Percentiles rank a stretch among this genome's conserved stretches.
phyloP scores from a whole-genome alignment of 2,329 filamentous ascomycete genomes.

The Ophiostoma australiae region DNA sequence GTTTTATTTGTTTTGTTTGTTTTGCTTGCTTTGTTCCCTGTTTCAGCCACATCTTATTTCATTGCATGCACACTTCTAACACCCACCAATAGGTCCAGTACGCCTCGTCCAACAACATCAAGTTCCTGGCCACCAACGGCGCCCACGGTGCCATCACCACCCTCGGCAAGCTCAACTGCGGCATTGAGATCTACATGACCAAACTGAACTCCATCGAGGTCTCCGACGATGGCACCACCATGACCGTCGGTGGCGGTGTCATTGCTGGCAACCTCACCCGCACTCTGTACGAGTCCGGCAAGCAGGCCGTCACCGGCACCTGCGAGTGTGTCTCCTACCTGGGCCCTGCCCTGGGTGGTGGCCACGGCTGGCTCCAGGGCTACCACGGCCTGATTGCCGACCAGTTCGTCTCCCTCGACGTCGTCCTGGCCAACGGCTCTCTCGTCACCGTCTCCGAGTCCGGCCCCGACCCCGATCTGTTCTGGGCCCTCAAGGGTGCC shows the following conservation, averaged over 20 bases:
- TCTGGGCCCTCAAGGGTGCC: constrained; percentile 53
- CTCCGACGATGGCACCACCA: constrained; percentile 41
- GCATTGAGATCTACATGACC: constrained; percentile 52
- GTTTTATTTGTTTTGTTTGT: neutral
- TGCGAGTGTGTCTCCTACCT: constrained; percentile 46
- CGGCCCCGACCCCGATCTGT: constrained; percentile 42
- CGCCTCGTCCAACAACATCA: constrained; percentile 35
- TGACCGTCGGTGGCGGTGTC: constrained; percentile 49
- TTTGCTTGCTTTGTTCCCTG: neutral
- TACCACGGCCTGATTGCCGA: constrained; percentile 50
- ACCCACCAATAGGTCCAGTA: neutral
- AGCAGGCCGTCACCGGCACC: constrained; percentile 54
- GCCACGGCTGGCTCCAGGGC: constrained; percentile 52
- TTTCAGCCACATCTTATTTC: neutral
- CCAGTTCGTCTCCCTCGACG: constrained; percentile 47
- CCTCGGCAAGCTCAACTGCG: constrained; percentile 41
- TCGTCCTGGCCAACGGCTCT: constrained; percentile 49
- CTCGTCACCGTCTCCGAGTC: constrained; percentile 34
- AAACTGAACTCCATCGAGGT: constrained; percentile 48
- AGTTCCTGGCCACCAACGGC: constrained; percentile 49
- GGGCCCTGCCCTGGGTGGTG: constrained; percentile 51
- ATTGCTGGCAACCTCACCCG: constrained; percentile 52
- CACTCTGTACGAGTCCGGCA: constrained; percentile 44
- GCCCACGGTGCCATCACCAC: constrained; percentile 49
- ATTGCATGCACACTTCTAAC: neutral